phyloP scores from a whole-genome alignment of 371 early-diverging fungal genomes.

The Dichotomocladium elegans region DNA sequence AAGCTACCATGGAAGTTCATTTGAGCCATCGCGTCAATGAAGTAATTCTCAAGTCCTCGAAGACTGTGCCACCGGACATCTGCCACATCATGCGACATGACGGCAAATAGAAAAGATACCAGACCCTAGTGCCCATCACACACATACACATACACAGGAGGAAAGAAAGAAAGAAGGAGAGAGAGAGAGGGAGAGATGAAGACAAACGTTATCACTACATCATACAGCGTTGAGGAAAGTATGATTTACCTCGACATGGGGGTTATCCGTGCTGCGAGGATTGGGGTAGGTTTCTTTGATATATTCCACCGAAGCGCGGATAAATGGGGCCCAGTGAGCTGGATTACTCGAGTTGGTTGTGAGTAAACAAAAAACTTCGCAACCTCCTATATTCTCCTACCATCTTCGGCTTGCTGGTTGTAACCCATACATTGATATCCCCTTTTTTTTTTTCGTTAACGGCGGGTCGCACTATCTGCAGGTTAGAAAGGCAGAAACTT shows the following conservation, averaged over 20 bases:
- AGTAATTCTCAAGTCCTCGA: constrained; percentile 61
- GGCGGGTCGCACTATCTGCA: too few species aligned
- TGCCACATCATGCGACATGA: constrained; percentile 78
- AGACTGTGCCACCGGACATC: constrained; percentile 87
- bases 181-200: neutral
- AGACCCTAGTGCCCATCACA: too few species aligned
- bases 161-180: neutral
- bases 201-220: neutral
- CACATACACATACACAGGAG: neutral
- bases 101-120: constrained; percentile 76
- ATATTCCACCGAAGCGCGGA: constrained; percentile 59
- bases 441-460: too few species aligned
- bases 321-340: constrained; percentile 89
- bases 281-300: constrained; percentile 41
- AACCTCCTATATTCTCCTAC: too few species aligned
- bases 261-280: constrained; percentile 9
- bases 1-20: constrained; percentile 61
- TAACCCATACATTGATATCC: constrained; percentile 56
- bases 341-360: neutral
- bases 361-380: neutral
- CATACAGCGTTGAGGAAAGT: too few species aligned
- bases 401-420: constrained; percentile 48
- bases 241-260: constrained; percentile 31
- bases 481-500: too few species aligned
- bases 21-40: constrained; percentile 65